Percentiles rank a stretch among this genome's conserved stretches.
Evolutionary conservation across 2,329 filamentous ascomycete genomes (phyloP).

Genomic region (Colletotrichum filicis): DNA sequence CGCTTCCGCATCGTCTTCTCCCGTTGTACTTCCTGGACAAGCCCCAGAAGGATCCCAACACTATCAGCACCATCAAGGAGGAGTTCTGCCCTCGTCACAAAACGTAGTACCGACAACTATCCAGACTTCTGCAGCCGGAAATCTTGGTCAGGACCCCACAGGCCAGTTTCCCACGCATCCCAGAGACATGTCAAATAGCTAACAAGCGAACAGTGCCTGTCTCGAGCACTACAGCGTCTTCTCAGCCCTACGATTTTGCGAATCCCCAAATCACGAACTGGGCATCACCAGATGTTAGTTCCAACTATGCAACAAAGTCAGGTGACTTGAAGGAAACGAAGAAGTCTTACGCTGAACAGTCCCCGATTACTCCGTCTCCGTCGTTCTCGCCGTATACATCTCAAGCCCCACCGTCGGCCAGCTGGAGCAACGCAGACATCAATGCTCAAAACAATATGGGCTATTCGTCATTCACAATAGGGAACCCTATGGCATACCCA

Average conservation of each 20-base stretch:
- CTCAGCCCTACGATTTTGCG: constrained; percentile 50
- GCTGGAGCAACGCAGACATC: constrained; percentile 55
- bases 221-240: constrained; percentile 43
- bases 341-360: constrained; percentile 61
- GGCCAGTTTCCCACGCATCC: constrained; percentile 48
- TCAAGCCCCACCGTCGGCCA: constrained; percentile 50
- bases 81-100: constrained; percentile 57
- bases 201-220: constrained; percentile 44
- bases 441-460: constrained; percentile 55
- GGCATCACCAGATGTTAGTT: constrained; percentile 55
- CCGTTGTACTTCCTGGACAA: constrained; percentile 55
- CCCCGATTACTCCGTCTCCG: constrained; percentile 60
- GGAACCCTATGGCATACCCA: constrained; percentile 47
- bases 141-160: constrained; percentile 52
- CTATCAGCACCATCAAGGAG: constrained; percentile 54
- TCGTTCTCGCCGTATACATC: constrained; percentile 62
- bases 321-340: constrained; percentile 57
- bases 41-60: constrained; percentile 53
- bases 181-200: constrained; percentile 34
- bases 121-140: constrained; percentile 50
- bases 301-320: constrained; percentile 52
- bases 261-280: constrained; percentile 52
- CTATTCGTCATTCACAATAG: constrained; percentile 56
- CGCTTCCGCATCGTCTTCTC: constrained; percentile 60
- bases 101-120: constrained; percentile 56